These are phyloP conservation scores for Plasmodium berghei DNA, from an alignment of 169 alveolate genomes.

Conservation along the genomic window DNA sequence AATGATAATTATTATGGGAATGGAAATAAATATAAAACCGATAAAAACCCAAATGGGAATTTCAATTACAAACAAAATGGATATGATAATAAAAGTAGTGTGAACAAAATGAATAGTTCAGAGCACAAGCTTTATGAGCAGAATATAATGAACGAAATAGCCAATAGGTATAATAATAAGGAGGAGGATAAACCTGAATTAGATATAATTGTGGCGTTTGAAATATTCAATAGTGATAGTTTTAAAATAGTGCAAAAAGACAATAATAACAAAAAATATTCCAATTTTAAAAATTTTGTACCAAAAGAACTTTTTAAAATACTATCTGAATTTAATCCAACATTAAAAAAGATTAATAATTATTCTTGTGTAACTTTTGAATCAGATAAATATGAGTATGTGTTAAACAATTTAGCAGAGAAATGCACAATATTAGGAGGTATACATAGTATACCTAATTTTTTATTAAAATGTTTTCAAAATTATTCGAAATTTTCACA, in stretches of 20 bases:
- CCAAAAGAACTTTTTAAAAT: constrained; percentile 69
- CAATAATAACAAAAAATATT: constrained; percentile 54
- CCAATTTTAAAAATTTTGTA: constrained; percentile 47
- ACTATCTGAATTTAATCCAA: constrained; percentile 51
- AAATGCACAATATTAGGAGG: constrained; percentile 76
- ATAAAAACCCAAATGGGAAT: background rate
- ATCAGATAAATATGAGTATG: constrained; percentile 79
- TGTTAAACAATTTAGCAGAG: constrained; percentile 73
- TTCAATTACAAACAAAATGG: background rate
- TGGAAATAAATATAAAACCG: constrained; percentile 10
- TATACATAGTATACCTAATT: constrained; percentile 82
- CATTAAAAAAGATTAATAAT: constrained; percentile 43
- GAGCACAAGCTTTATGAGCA: constrained; percentile 34
- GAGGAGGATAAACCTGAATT: constrained; percentile 44
- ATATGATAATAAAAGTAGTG: background rate
- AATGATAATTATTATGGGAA: background rate
- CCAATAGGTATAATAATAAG: constrained; percentile 17
- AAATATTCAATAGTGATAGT: constrained; percentile 39
- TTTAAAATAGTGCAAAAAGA: constrained; percentile 70
- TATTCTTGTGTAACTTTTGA: constrained; percentile 72
- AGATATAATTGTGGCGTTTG: constrained; percentile 66
- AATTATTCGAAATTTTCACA: constrained; percentile 74
- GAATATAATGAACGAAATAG: constrained; percentile 34
- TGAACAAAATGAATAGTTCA: constrained; percentile 51
- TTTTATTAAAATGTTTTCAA: constrained; percentile 79